Base-by-base conservation (phyloP, 2,329 filamentous ascomycete species). In the Penicillium sp. region DNA sequence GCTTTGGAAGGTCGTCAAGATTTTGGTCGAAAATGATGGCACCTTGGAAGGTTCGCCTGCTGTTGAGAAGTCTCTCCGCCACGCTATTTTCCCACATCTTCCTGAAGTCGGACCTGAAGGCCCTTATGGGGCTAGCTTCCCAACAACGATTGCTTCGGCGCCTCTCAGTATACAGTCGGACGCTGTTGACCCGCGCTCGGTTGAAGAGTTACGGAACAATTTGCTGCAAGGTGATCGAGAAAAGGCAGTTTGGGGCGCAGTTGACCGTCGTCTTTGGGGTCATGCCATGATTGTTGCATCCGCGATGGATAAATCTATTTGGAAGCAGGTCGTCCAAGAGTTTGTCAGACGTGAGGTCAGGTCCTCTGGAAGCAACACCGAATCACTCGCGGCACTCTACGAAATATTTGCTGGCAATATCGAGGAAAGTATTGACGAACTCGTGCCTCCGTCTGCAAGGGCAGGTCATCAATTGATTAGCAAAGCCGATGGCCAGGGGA, bases 341-440 rank as follows among this genome's bases (percentile, higher is more conserved):
- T 98, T 98, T 61, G 86, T 98, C 14, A 85, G 89, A 56, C 90
- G 94, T 61, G 93, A 98, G 66, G 88, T 98, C 45, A 94, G 93
- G 65, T 85, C 85, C 42, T 74, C 84, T 3, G 83, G 87, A 2
- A 82, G 84, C 44, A 87, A 86, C 58, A 89, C 89, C 43, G 87
- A 96, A 67, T 87, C 91, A 1, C 76, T 98, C 37, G 90, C 91
- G 24, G 89, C 91, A 0, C 72, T 98, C 3, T 98, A 98, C 67
- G 89, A 95, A 63, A 84, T 97, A 0, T 84, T 98, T 50, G 93
- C 90, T 20, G 91, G 93, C 0, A 98, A 96, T 63, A 82, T 86
- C 47, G 90, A 96, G 55, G 93, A 98, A 58, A 94, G 89, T 55
- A 84, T 97, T 13, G 93, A 98, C 65, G 90, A 97, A 67, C 82